Base-by-base conservation (phyloP, 225 moss, liverwort and hornwort genomes). In the Rhytidiadelphus loreus region DNA sequence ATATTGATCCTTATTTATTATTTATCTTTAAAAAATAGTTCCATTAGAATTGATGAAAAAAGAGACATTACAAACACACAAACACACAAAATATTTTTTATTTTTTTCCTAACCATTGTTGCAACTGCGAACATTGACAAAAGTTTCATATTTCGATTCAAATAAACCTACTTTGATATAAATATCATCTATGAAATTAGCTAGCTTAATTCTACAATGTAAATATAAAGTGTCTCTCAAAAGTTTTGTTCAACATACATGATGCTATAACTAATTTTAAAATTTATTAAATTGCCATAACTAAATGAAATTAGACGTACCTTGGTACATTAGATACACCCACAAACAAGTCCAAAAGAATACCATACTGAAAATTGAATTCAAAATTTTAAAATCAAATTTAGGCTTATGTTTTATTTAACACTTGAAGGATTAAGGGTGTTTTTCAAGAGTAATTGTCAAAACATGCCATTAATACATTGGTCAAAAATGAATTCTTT, bases 41-140 rank as follows among this genome's bases (percentile, higher is more conserved):
- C 3, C 13, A 52, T 33, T 13, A 0, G 0, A 0, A 0, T 0
- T 0, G 0, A 5, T 0, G 18, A 73, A 46, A 1, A 2, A 18
- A 46, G 29, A 17, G 2, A 28, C 16, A 72, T 28, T 71, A 3
- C 7, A 71, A 15, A 43, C 1, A 71, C 15, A 25, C 41, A n/a
- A n/a, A n/a, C n/a, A n/a, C n/a, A n/a, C n/a, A n/a, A n/a, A n/a
- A n/a, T n/a, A n/a, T n/a, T n/a, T n/a, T n/a, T n/a, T n/a, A n/a
- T 64, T 41, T 70, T 70, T 25, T 25, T 8, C 1, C 4, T 3
- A 3, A 12, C 4, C 22, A 10, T 7, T 3, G 2, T 11, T 48
- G 48, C n/a, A 11, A 46, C 46, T 9, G 9, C 46, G 9, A 50
- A 52, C 9, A 3, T 10, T 19, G 35, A 10, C 29, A 5, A 73